Percentiles rank a stretch among this genome's conserved stretches.
Evolutionary conservation across 2,329 filamentous ascomycete species (phyloP).

Genomic region (Scedosporium dehoogii): DNA sequence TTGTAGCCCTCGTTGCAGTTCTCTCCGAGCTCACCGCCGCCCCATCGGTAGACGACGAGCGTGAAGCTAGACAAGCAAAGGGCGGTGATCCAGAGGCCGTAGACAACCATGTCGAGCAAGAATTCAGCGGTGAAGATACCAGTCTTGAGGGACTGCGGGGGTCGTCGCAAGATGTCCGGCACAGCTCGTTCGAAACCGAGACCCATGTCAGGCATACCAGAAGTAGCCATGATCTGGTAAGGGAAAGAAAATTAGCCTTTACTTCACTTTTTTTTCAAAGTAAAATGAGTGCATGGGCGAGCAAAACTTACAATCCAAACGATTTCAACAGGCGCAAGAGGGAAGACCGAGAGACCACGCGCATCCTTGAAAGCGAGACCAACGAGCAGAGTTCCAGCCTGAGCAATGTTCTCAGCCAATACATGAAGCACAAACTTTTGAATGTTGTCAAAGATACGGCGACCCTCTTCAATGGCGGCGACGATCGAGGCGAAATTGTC

Average conservation of each 20-base stretch:
- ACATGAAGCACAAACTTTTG: conserved; percentile 66
- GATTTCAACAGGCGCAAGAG: conserved; percentile 64
- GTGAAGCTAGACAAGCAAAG: conserved; percentile 54
- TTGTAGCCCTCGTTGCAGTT: conserved; percentile 51
- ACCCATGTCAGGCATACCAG: conserved; percentile 66
- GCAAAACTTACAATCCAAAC: conserved; percentile 48
- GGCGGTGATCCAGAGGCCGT: conserved; percentile 58
- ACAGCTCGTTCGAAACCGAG: conserved; percentile 63
- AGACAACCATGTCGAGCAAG: conserved; percentile 56
- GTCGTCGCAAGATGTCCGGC: conserved; percentile 57
- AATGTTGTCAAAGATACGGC: conserved; percentile 66
- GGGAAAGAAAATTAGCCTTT: background rate
- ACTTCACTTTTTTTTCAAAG: background rate
- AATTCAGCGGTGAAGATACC: conserved; percentile 60
- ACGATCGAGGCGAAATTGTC: conserved; percentile 68
- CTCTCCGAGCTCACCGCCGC: conserved; percentile 45
- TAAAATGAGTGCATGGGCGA: background rate
- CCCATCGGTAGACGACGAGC: conserved; percentile 55
- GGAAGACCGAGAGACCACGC: conserved; percentile 58
- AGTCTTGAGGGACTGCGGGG: conserved; percentile 50
- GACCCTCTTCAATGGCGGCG: conserved; percentile 61
- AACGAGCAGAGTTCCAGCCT: conserved; percentile 59
- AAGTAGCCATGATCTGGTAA: conserved; percentile 61
- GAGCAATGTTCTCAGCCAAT: conserved; percentile 60
- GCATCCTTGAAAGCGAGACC: conserved; percentile 63